These are phyloP conservation scores for Sphaerulina vaccinii DNA, from an alignment of 2,329 filamentous ascomycete species.

Conservation along the genomic window DNA sequence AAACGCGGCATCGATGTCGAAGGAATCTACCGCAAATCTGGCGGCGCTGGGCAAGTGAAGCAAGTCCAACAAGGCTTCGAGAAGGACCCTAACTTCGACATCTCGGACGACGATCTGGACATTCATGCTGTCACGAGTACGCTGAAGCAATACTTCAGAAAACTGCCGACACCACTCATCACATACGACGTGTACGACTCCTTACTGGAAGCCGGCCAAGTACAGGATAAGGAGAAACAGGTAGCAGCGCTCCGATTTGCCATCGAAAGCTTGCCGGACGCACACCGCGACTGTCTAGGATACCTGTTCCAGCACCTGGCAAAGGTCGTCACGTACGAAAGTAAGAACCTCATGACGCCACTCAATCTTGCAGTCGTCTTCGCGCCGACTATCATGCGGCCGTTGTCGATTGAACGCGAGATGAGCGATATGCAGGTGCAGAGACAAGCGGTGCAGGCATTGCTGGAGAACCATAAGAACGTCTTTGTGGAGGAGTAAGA, in stretches of 20 bases:
- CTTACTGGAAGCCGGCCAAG: constrained; percentile 69
- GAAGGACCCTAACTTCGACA: constrained; percentile 72
- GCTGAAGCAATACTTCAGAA: constrained; percentile 96
- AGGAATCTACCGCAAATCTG: constrained; percentile 96
- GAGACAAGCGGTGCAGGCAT: constrained; percentile 85
- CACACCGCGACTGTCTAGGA: constrained; percentile 85
- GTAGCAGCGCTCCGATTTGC: constrained; percentile 70
- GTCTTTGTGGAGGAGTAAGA: constrained; percentile 58
- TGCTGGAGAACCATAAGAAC: constrained; percentile 83
- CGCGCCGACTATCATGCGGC: constrained; percentile 94
- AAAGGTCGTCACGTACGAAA: constrained; percentile 77
- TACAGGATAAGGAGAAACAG: constrained; percentile 64
- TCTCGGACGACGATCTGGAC: constrained; percentile 88
- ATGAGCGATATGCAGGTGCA: constrained; percentile 96
- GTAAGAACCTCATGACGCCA: constrained; percentile 92
- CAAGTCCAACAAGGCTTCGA: constrained; percentile 90
- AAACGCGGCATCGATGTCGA: constrained; percentile 94
- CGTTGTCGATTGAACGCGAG: constrained; percentile 83
- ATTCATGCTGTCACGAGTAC: constrained; percentile 96
- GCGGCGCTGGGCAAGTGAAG: constrained; percentile 87
- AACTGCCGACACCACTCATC: constrained; percentile 82
- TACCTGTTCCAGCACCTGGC: constrained; percentile 92
- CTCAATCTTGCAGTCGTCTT: constrained; percentile 97
- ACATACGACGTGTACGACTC: constrained; percentile 91
- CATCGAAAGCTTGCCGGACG: constrained; percentile 74